These are phyloP conservation scores for Domatiomyces catenatus DNA, from an alignment of 2,329 filamentous ascomycete species.

Conservation along the genomic window DNA sequence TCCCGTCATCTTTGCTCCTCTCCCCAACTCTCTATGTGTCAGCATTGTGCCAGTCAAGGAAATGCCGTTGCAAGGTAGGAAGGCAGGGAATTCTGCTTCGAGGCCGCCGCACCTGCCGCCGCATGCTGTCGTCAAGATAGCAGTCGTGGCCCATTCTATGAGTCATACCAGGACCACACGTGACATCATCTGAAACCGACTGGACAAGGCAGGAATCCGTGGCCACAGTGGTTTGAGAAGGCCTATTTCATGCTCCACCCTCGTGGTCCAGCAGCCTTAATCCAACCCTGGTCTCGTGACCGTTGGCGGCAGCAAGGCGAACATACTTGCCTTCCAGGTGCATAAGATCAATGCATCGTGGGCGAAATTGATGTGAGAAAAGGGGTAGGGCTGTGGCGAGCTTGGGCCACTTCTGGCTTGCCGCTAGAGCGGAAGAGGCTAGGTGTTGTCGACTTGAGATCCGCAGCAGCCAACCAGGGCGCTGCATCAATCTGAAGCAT, in stretches of 20 bases:
- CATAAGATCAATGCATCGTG: background rate
- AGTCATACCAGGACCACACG: background rate
- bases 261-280: background rate
- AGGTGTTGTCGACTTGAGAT: background rate
- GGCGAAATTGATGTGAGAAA: background rate
- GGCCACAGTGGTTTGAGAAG: background rate
- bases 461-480: background rate
- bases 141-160: background rate
- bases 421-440: background rate
- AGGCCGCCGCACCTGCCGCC: too few relatives aligned
- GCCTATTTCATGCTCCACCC: background rate
- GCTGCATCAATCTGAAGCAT: background rate
- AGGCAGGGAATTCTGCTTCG: background rate
- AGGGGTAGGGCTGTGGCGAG: background rate
- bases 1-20: background rate
- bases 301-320: background rate
- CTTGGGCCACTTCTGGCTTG: background rate
- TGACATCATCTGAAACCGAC: background rate
- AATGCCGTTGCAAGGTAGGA: too few relatives aligned
- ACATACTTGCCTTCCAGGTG: background rate
- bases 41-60: background rate
- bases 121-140: background rate
- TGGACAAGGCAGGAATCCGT: background rate
- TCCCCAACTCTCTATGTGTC: background rate
- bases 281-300: background rate